phyloP scores from a whole-genome alignment of 2,329 filamentous ascomycete genomes.

The Ceratocystiopsis sp. region DNA sequence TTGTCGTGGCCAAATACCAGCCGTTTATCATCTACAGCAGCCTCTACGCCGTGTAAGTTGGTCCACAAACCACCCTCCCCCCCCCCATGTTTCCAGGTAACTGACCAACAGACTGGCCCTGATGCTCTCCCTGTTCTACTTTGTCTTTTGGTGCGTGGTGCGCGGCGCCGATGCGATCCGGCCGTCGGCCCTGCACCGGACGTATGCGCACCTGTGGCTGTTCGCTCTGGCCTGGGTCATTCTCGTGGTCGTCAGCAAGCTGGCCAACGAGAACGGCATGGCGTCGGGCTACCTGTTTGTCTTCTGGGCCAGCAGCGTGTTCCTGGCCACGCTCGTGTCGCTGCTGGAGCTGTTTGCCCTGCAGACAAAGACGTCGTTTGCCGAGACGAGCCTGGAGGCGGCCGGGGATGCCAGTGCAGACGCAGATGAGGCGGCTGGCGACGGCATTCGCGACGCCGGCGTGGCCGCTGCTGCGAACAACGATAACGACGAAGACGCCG shows the following conservation, averaged over 20 bases:
- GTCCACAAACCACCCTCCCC: constrained; percentile 18
- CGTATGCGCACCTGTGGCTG: constrained; percentile 71
- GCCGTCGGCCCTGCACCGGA: constrained; percentile 71
- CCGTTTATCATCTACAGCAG: constrained; percentile 85
- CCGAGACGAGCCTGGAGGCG: constrained; percentile 22
- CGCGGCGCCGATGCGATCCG: constrained; percentile 62
- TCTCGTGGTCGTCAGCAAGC: constrained; percentile 55
- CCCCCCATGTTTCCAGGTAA: too few species aligned
- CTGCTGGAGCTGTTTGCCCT: constrained; percentile 69
- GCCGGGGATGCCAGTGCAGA: too few species aligned
- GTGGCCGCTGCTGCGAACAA: background rate
- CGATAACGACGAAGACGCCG: constrained; percentile 20
- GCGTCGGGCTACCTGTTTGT: constrained; percentile 66
- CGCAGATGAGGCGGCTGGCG: constrained; percentile 28
- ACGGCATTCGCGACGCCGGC: background rate
- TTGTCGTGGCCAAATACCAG: constrained; percentile 66
- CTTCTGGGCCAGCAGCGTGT: constrained; percentile 61
- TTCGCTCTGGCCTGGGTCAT: constrained; percentile 58
- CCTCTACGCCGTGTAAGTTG: constrained; percentile 52
- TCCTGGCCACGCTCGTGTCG: constrained; percentile 56
- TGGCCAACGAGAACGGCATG: constrained; percentile 57
- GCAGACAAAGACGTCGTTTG: constrained; percentile 53
- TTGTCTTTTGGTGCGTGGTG: constrained; percentile 67
- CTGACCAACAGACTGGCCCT: constrained; percentile 45
- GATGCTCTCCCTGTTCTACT: constrained; percentile 67